Percentiles rank a stretch among this genome's conserved stretches.
Conservation (phyloP, 2,329 filamentous ascomycete species). For the Trichoderma arundinaceum region DNA sequence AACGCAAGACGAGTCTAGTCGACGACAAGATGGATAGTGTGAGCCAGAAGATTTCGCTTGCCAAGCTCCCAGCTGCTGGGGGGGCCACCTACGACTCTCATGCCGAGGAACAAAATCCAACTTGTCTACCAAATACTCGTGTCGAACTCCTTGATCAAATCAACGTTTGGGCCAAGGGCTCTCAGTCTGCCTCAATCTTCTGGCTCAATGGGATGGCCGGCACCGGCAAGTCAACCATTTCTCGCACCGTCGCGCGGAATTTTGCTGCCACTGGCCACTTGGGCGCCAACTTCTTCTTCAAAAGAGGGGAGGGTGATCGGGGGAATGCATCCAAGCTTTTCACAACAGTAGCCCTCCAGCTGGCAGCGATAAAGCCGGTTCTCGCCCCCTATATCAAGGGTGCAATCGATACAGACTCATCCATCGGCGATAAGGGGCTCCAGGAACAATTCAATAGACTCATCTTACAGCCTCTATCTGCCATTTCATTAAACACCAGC, state of each 20-base stretch:
- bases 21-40: neutral
- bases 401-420: neutral
- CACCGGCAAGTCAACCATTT: slow-evolving; percentile 14
- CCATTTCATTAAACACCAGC: neutral
- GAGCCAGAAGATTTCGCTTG: neutral
- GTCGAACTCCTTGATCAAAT: neutral
- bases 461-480: slow-evolving; percentile 5
- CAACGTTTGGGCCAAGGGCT: neutral
- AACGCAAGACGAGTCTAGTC: neutral
- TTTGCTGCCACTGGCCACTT: neutral
- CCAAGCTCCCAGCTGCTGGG: neutral
- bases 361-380: neutral
- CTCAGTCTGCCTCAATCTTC: neutral
- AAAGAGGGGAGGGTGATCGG: slow-evolving; percentile 14
- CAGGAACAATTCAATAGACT: slow-evolving; percentile 1
- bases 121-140: neutral
- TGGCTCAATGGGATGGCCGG: slow-evolving; percentile 24
- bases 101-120: neutral
- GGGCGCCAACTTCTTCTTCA: slow-evolving; percentile 10
- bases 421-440: slow-evolving; percentile 1
- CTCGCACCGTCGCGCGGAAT: slow-evolving; percentile 1
- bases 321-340: neutral
- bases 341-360: slow-evolving; percentile 5
- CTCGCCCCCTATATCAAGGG: neutral
- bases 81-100: neutral